A percentile compares a stretch with the other conserved stretches of the same genome.
Evolutionary conservation across 495 filamentous ascomycete species (phyloP).

Genomic region (Xylaria sp.): DNA sequence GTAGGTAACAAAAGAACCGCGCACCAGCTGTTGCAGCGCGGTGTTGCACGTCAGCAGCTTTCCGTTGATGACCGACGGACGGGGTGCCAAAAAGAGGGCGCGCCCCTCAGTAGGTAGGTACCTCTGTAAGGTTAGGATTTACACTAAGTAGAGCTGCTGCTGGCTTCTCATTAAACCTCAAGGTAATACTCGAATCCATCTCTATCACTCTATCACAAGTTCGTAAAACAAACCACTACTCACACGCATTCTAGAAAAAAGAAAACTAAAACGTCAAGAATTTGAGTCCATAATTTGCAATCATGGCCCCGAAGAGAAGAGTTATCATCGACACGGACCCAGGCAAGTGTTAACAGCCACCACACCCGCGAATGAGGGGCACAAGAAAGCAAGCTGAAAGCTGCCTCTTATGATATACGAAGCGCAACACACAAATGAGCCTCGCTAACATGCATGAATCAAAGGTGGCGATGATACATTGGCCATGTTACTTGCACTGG

Average conservation of each 20-base stretch:
- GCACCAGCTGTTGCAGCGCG: neutral
- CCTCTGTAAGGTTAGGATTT: too few species aligned
- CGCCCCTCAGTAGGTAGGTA: conserved; percentile 15
- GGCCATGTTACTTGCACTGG: conserved; percentile 81
- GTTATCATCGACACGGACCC: conserved; percentile 97
- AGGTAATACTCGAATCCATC: neutral
- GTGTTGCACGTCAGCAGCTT: neutral
- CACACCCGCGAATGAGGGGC: neutral
- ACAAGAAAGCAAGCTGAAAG: neutral
- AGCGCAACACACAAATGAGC: neutral
- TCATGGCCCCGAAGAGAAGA: conserved; percentile 67
- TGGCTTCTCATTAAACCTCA: too few species aligned
- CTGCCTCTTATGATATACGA: neutral
- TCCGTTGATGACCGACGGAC: conserved; percentile 41
- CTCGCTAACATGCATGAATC: conserved; percentile 14
- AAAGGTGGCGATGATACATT: conserved; percentile 93
- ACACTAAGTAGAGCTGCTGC: too few species aligned
- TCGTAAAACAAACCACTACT: neutral
- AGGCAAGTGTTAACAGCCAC: conserved; percentile 46
- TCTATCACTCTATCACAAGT: neutral
- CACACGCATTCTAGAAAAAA: neutral
- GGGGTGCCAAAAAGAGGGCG: conserved; percentile 26
- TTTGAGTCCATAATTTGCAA: conserved; percentile 11
- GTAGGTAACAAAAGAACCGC: conserved; percentile 1
- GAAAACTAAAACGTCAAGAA: neutral